Conservation (phyloP, 2,329 filamentous ascomycete species). For the Fusarium austroafricanum region DNA sequence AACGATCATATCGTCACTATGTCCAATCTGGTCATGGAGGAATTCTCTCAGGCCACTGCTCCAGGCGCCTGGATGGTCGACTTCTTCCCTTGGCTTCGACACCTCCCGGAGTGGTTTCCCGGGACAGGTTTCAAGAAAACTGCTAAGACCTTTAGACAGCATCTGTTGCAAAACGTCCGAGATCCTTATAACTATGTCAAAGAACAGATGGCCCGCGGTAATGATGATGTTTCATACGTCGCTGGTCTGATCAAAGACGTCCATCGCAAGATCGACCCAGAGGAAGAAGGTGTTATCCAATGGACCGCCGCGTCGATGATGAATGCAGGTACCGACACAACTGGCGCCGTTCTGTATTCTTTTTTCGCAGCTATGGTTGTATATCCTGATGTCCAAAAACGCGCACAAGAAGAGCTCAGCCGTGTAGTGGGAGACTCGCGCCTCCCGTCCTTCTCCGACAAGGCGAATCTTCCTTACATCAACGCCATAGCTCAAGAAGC, state of each 20-base stretch:
- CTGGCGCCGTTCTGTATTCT: slow-evolving; percentile 46
- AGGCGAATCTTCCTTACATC: slow-evolving; percentile 57
- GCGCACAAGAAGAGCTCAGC: slow-evolving; percentile 57
- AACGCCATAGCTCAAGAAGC: slow-evolving; percentile 48
- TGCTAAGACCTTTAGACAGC: background rate
- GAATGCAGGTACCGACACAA: slow-evolving; percentile 51
- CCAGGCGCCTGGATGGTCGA: slow-evolving; percentile 20
- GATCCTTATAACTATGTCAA: slow-evolving; percentile 4
- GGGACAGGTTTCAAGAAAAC: slow-evolving; percentile 6
- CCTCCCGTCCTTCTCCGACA: slow-evolving; percentile 57
- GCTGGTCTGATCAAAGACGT: slow-evolving; percentile 6
- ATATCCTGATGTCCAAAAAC: slow-evolving; percentile 55
- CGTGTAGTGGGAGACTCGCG: slow-evolving; percentile 55
- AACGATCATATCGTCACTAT: slow-evolving; percentile 12
- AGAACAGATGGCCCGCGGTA: background rate
- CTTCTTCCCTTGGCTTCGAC: slow-evolving; percentile 3
- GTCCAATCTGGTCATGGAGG: slow-evolving; percentile 18
- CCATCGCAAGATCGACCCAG: background rate
- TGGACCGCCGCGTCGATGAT: slow-evolving; percentile 33
- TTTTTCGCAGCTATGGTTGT: slow-evolving; percentile 60
- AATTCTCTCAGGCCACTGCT: slow-evolving; percentile 14
- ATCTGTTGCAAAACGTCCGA: background rate
- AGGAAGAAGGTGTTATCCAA: slow-evolving; percentile 15
- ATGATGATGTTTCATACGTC: slow-evolving; percentile 13
- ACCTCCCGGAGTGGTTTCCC: slow-evolving; percentile 12